A percentile compares a stretch with the other conserved stretches of the same genome.
Conservation (phyloP, 352 stramenopile genomes). For the Thalassiosira exigua region DNA sequence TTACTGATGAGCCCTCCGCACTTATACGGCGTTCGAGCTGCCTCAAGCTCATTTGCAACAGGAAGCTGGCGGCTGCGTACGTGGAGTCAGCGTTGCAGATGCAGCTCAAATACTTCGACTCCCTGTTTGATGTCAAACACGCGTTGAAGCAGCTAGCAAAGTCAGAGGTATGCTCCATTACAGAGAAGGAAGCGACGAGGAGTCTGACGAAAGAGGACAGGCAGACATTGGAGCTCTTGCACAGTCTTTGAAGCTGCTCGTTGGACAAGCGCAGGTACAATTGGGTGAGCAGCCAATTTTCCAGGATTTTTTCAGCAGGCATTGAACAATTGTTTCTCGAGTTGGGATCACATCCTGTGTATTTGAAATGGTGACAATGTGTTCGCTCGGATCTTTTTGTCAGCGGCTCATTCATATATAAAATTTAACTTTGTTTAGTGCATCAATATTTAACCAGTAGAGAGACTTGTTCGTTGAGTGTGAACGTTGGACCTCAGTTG, state of each 20-base stretch:
- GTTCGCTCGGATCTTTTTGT: too few species aligned
- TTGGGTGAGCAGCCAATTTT: conserved; percentile 50
- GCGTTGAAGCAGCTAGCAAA: conserved; percentile 86
- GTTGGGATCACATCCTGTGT: too few species aligned
- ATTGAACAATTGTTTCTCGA: too few species aligned
- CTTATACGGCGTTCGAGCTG: too few species aligned
- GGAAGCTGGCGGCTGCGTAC: conserved; percentile 89
- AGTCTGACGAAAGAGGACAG: conserved; percentile 48
- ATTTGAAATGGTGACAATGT: too few species aligned
- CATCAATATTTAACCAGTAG: too few species aligned
- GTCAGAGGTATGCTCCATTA: conserved; percentile 11
- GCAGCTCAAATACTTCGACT: conserved; percentile 97
- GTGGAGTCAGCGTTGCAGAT: conserved; percentile 92
- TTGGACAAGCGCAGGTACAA: conserved; percentile 60
- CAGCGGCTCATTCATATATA: too few species aligned
- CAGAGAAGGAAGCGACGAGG: conserved; percentile 50
- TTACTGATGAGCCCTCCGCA: too few species aligned
- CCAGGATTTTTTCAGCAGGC: conserved; percentile 37
- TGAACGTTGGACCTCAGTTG: too few species aligned
- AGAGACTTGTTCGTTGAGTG: too few species aligned
- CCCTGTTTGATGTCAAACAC: conserved; percentile 94
- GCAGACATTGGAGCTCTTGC: conserved; percentile 46
- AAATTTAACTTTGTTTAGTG: too few species aligned
- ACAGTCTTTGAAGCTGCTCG: conserved; percentile 32
- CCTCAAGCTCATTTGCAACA: conserved; percentile 91